These are phyloP conservation scores for Gryganskiella cystojenkinii DNA, from an alignment of 192 early-diverging fungal genomes.

Conservation along the genomic window DNA sequence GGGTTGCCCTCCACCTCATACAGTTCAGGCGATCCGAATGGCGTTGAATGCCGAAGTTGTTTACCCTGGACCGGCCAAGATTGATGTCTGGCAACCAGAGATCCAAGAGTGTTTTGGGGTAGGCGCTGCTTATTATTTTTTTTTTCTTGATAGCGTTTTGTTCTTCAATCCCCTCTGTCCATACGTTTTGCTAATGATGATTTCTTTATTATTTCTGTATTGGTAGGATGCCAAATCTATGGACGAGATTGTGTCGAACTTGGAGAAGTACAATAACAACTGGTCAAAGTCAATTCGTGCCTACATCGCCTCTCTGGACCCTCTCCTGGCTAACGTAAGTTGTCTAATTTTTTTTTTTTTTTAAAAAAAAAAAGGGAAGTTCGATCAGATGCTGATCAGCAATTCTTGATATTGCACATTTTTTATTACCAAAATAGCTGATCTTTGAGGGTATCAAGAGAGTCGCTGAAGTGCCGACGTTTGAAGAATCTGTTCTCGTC, in stretches of 20 bases:
- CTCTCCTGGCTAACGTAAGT: constrained; percentile 51
- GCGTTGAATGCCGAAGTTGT: constrained; percentile 51
- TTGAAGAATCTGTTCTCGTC: constrained; percentile 20
- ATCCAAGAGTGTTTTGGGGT: constrained; percentile 59
- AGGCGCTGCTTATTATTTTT: constrained; percentile 5
- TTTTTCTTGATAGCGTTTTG: too few species aligned
- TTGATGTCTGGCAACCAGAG: constrained; percentile 58
- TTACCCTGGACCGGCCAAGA: constrained; percentile 62
- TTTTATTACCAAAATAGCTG: constrained; percentile 9
- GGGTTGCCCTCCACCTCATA: constrained; percentile 58
- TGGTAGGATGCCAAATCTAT: constrained; percentile 35
- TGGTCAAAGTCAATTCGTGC: constrained; percentile 56
- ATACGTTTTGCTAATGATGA: too few species aligned
- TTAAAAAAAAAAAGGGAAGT: too few species aligned
- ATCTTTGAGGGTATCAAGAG: constrained; percentile 20
- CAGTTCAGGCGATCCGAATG: constrained; percentile 53
- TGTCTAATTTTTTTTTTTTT: neutral
- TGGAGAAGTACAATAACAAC: constrained; percentile 47
- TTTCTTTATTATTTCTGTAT: too few species aligned
- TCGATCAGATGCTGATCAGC: neutral
- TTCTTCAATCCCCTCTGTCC: too few species aligned
- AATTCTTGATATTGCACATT: neutral
- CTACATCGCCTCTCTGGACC: constrained; percentile 48
- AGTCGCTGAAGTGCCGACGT: constrained; percentile 15
- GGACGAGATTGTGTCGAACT: constrained; percentile 30